phyloP scores from a whole-genome alignment of 176 grass and related monocot species.

The Chrysopogon serrulatus region DNA sequence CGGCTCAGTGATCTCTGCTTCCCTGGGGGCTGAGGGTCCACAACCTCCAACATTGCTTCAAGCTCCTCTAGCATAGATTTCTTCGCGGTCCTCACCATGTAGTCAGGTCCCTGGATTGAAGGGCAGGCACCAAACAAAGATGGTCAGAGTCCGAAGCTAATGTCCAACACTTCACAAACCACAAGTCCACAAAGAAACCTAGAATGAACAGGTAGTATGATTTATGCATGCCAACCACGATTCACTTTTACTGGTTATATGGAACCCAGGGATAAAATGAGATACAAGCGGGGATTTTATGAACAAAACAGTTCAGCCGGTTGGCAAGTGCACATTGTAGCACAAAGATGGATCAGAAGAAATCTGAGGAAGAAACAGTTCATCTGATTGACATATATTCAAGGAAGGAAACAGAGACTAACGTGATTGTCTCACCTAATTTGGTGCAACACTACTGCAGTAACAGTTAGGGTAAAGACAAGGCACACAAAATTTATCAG shows the following conservation, averaged over 20 bases:
- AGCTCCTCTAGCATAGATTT: conserved; percentile 89
- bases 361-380: background rate
- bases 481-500: background rate
- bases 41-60: conserved; percentile 73
- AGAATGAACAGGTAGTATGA: background rate
- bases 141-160: background rate
- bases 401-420: background rate
- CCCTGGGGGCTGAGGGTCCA: conserved; percentile 69
- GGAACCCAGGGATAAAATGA: background rate
- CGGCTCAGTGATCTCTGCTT: conserved; percentile 45
- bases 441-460: background rate
- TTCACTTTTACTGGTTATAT: background rate
- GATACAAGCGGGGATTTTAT: background rate
- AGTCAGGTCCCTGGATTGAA: conserved; percentile 64
- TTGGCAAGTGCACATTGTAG: background rate
- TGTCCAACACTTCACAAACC: background rate
- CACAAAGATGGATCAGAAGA: background rate
- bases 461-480: background rate
- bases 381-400: background rate
- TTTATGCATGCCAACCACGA: background rate
- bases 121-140: background rate
- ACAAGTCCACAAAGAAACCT: background rate
- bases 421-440: background rate
- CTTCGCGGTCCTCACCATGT: conserved; percentile 75
- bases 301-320: background rate